Evolutionary conservation across 164 flowering plant genomes (phyloP).

Genomic region (Aristolochia contorta): DNA sequence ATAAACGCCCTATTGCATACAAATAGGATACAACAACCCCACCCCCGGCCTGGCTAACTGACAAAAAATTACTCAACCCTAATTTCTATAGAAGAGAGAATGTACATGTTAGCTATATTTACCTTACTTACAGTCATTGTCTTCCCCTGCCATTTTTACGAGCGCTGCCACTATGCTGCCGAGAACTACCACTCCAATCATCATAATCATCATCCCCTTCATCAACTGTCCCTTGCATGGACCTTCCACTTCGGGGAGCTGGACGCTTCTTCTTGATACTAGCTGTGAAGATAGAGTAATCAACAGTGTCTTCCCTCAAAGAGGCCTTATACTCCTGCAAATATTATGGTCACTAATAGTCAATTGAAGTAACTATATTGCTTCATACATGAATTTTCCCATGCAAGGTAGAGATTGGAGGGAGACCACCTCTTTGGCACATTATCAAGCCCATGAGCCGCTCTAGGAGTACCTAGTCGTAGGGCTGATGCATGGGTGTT

Average conservation of each 20-base stretch:
- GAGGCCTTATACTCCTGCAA: constrained; percentile 74
- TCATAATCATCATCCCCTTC: constrained; percentile 38
- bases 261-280: constrained; percentile 74
- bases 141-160: constrained; percentile 37
- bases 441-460: too few relatives aligned
- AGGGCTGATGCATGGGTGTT: too few relatives aligned
- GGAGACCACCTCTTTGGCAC: too few relatives aligned
- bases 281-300: constrained; percentile 66
- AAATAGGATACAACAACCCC: neutral
- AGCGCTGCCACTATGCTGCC: constrained; percentile 34
- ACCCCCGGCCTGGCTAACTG: neutral
- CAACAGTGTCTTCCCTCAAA: constrained; percentile 80
- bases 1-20: neutral
- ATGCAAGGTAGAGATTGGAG: too few relatives aligned
- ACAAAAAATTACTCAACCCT: neutral
- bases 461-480: too few relatives aligned
- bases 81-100: constrained; percentile 2
- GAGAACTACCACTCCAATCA: constrained; percentile 26
- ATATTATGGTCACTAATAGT: neutral
- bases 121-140: constrained; percentile 22
- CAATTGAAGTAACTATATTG: too few relatives aligned
- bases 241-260: constrained; percentile 37
- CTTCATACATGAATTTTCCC: too few relatives aligned
- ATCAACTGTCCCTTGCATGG: constrained; percentile 24
- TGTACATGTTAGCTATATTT: constrained; percentile 7